Base-by-base conservation (phyloP, 306 rosid species). In the Oxytropis ochrocephala region DNA sequence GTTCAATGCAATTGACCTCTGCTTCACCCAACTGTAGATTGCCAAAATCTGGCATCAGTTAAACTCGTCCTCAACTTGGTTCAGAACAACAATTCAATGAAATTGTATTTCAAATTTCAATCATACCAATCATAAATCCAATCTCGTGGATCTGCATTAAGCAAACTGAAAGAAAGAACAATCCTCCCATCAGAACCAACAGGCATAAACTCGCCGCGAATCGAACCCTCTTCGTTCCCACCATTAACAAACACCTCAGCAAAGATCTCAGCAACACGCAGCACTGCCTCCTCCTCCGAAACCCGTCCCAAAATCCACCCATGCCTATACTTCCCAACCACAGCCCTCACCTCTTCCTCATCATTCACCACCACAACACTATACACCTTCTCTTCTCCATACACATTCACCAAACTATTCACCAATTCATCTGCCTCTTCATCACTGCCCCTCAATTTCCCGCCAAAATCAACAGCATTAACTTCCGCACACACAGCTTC, bases 161-260 rank as follows among this genome's bases (percentile, higher is more conserved):
- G 89, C 92, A 95, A 86, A 87, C 85, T 95, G 62, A 95, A 95
- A 27, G 96, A 95, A 50, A 95, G 92, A 75, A 91, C 90, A 65
- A 91, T 72, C 81, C 70, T 91, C 38, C 99, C 97, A 83, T 95
- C 99, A 68, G 97, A 88, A 52, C 97, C 95, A 50, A 89, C 95
- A 24, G 91, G 99, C 99, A 95, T 95, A 78, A 91, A 95, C 89
- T 95, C 91, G 12, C 84, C 87, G 7, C 78, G 95, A 81, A 95
- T 85, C 4, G 74, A 73, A 21, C 91, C 85, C 62, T 79, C 97
- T 68, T 91, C 91, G 46, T 80, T 89, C 46, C 96, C 95, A 72
- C 97, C 99, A 77, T 91, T 85, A 78, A 85, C 81, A 86, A 91
- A 91, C 77, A 94, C 91, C 78, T 78, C 83, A n/a, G 83, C 84